Base-by-base conservation (phyloP, 352 stramenopile species). In the Phytopythium mirpurense region DNA sequence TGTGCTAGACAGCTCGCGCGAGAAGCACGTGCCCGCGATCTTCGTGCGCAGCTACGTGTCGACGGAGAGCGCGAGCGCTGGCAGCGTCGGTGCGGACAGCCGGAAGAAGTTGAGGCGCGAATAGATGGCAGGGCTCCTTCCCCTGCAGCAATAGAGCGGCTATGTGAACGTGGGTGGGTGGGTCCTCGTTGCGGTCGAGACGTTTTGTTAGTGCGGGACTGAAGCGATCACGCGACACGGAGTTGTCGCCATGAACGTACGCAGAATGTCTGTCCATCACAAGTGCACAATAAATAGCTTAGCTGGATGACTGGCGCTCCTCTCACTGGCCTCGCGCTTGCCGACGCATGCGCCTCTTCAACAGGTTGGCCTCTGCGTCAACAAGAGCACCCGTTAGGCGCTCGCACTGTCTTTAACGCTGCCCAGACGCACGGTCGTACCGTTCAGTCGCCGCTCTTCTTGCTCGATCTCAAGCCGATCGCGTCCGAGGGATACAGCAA, bases 21-120 rank as follows among this genome's bases (percentile, higher is more conserved):
- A 92, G 55, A 88, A 86, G 57, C 65, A 51, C 15, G 63, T 89
- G 12, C 65, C 83, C 45, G 73, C 74, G 2, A 65, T 70, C 43
- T 88, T 77, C 62, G 57, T 90, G 24, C 72, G 66, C 6, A 59
- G 50, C 7, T 85, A 83, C 24, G 37, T 41, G 31, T 37, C 36
- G 37, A 47, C 34, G 19, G 45, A 24, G 21, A 38, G 18, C 15
- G n/a, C 27, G 3, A 29, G 32, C 27, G 11, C 45, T 7, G 45
- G 11, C 18, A 21, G 27, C 0, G 29, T 18, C 16, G n/a, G 32
- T 18, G 19, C 45, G n/a, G 29, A 35, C 6, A 40, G 18, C 32
- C 45, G 45, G 23, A 51, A 51, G 45, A 51, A 38, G 18, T 24
- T 27, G 0, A 15, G 45, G 5, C 45, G 45, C n/a, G 27, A 36